Percentiles rank a stretch among this genome's conserved stretches.
Evolutionary conservation across 2,329 filamentous ascomycete species (phyloP).

Genomic region (Ophiosphaerella korrae): DNA sequence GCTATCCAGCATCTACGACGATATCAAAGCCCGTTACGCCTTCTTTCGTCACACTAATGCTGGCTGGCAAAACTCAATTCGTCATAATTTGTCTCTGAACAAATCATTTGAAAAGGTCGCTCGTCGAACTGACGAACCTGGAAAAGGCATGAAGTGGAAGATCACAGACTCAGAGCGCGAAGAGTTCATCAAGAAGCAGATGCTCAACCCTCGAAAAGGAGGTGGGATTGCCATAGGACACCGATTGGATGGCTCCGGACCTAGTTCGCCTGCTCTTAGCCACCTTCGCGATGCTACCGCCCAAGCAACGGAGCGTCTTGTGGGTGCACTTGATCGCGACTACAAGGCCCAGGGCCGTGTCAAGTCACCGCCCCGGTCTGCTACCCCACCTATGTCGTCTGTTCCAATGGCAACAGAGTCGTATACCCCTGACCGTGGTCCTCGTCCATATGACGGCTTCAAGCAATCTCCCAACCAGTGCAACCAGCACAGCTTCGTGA

Average conservation of each 20-base stretch:
- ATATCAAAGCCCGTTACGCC: slow-evolving; percentile 87
- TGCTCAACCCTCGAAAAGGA: slow-evolving; percentile 52
- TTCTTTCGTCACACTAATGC: slow-evolving; percentile 86
- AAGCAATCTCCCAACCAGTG: slow-evolving; percentile 40
- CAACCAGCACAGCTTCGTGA: slow-evolving; percentile 37
- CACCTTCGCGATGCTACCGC: slow-evolving; percentile 45
- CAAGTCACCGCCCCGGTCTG: slow-evolving; percentile 51
- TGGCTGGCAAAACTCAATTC: slow-evolving; percentile 98
- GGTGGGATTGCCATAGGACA: slow-evolving; percentile 31
- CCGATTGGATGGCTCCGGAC: slow-evolving; percentile 65
- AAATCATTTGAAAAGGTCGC: slow-evolving; percentile 94
- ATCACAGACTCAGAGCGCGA: slow-evolving; percentile 83
- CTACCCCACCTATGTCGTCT: slow-evolving; percentile 54
- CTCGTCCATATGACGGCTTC: slow-evolving; percentile 43
- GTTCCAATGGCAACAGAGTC: slow-evolving; percentile 58
- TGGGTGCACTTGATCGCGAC: slow-evolving; percentile 42
- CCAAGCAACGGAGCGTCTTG: slow-evolving; percentile 58
- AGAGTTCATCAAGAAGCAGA: slow-evolving; percentile 78
- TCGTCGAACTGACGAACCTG: slow-evolving; percentile 89
- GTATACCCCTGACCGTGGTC: slow-evolving; percentile 60
- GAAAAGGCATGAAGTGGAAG: slow-evolving; percentile 99
- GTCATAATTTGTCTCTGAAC: slow-evolving; percentile 93
- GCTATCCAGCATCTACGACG: slow-evolving; percentile 89
- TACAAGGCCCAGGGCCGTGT: slow-evolving; percentile 29
- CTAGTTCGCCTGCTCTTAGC: slow-evolving; percentile 65